Evolutionary conservation across 1,284 basidiomycete genomes (phyloP).

Genomic region (Trametes polyzona): DNA sequence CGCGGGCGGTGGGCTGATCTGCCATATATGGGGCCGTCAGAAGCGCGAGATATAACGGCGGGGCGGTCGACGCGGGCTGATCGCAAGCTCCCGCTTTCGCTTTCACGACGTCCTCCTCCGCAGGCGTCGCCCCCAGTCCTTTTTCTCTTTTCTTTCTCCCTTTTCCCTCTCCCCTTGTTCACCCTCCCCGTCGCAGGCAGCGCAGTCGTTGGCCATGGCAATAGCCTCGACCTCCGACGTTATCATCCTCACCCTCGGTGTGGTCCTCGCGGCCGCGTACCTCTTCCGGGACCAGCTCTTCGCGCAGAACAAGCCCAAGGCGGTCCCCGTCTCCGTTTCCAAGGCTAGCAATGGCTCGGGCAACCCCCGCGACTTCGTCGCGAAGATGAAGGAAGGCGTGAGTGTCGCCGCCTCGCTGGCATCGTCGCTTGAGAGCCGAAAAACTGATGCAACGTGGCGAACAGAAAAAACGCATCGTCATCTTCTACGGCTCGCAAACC

Average conservation of each 20-base stretch:
- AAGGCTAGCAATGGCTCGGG: constrained; percentile 65
- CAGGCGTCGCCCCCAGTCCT: constrained; percentile 12
- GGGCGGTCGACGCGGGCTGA: neutral
- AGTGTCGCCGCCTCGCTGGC: constrained; percentile 41
- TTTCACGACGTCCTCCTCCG: constrained; percentile 8
- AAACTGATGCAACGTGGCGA: constrained; percentile 13
- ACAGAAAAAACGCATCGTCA: constrained; percentile 92
- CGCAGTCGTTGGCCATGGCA: constrained; percentile 47
- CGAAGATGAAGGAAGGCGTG: constrained; percentile 89
- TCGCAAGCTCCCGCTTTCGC: neutral
- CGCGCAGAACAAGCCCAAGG: constrained; percentile 60
- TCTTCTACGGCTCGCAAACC: constrained; percentile 97
- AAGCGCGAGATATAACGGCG: constrained; percentile 15
- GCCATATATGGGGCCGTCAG: constrained; percentile 11
- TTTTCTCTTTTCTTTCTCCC: constrained; percentile 15
- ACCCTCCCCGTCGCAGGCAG: constrained; percentile 32
- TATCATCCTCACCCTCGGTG: constrained; percentile 68
- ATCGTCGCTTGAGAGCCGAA: neutral
- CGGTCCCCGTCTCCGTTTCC: constrained; percentile 47
- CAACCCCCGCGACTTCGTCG: constrained; percentile 88
- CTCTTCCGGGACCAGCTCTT: constrained; percentile 82
- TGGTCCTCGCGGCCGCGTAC: constrained; percentile 73
- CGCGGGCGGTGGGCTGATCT: constrained; percentile 10
- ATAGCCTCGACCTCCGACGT: constrained; percentile 61
- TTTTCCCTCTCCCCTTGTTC: constrained; percentile 12